Evolutionary conservation across 495 filamentous ascomycete genomes (phyloP).

Genomic region (Cryomyces minteri): DNA sequence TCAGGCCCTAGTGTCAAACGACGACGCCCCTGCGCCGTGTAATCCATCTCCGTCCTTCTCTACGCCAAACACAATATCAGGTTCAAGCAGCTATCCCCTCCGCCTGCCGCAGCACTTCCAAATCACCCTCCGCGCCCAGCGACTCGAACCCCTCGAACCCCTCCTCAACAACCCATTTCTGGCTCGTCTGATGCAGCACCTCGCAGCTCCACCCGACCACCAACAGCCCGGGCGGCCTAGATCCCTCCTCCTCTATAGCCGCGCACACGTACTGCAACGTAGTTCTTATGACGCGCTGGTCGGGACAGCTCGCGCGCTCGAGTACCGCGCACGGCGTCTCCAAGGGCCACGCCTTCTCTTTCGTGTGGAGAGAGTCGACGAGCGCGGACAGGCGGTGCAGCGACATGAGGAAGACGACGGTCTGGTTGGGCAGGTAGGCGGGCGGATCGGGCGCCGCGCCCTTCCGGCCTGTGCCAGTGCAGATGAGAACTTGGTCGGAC

Average conservation of each 20-base stretch:
- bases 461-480: constrained; percentile 87
- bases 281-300: constrained; percentile 82
- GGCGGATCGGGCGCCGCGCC: constrained; percentile 70
- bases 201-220: constrained; percentile 79
- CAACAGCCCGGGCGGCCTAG: constrained; percentile 72
- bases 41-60: too few relatives aligned
- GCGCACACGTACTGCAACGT: constrained; percentile 59
- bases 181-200: constrained; percentile 37
- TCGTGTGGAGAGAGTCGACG: constrained; percentile 25
- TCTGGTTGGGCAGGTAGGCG: constrained; percentile 54
- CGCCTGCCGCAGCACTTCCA: neutral
- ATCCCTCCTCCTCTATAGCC: constrained; percentile 80
- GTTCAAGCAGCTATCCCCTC: neutral
- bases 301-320: constrained; percentile 83
- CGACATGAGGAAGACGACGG: constrained; percentile 92
- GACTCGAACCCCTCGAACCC: constrained; percentile 49
- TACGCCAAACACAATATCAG: too few relatives aligned
- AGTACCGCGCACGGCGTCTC: constrained; percentile 77
- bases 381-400: constrained; percentile 65
- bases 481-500: constrained; percentile 80
- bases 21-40: too few relatives aligned
- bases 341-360: constrained; percentile 21
- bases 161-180: constrained; percentile 78
- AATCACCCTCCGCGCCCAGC: constrained; percentile 1
- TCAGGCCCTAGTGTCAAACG: too few relatives aligned